Evolutionary conservation across 2,329 filamentous ascomycete genomes (phyloP), one percentile per base, ranked within the genome.

Genomic region (Aspergillus calidoustus): DNA sequence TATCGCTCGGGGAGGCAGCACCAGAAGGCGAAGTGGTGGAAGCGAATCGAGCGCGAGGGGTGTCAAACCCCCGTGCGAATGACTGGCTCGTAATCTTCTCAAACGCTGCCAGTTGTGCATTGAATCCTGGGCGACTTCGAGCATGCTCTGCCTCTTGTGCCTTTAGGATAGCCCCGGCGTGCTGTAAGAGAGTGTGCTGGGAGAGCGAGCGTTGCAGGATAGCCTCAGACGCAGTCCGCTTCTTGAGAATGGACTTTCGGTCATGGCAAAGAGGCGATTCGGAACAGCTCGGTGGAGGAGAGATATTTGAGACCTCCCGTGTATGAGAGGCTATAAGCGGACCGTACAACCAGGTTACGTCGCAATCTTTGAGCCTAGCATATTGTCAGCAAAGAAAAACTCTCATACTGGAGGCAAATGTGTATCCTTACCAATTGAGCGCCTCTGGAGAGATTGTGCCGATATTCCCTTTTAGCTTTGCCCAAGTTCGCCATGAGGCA

Each of bases 261-360:
- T 87, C 87, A 66, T 90, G 79, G 65, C 92, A 90, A 0, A 91
- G 93, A 44, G 81, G 85, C 57, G 86, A 87, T 15, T 86, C 88
- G 6, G 89, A 73, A 15, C 80, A 80, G 67, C 83, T 86, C 25
- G 79, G 79, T 23, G 83, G 80, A 50, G 85, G 83, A 13, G 82
- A 82, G 44, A 75, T 73, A 54, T 79, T 76, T 56, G 81, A 76
- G 13, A 77, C 77, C 60, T 70, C 82, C 63, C 83, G 86, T 58
- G 83, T 85, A 4, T 83, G 81, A 23, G 89, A 89, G 1, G 89
- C 90, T 75, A 97, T 94, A 53, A 97, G 79, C 13, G 95, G 95
- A 0, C 95, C 95, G 72, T 98, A 99, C 1, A 99, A 83, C 95
- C 94, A 99, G 50, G 94, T 97, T 34, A 97, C 93, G 77, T 99